Base-by-base conservation (phyloP, 345 rosid genomes). In the Citrus trifoliata region DNA sequence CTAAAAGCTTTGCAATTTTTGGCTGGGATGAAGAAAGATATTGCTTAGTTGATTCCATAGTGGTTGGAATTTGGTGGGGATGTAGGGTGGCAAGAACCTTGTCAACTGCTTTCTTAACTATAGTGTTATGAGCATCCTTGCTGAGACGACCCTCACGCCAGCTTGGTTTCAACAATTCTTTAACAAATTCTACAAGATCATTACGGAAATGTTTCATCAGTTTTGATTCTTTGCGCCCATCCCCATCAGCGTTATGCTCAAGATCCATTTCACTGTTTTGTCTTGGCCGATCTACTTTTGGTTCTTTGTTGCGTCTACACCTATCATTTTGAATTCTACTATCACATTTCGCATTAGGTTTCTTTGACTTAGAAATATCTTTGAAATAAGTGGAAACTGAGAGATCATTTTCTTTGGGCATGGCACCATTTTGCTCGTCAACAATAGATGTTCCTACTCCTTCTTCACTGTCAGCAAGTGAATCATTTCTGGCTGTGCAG, bases 121-220 rank as follows among this genome's bases (percentile, higher is more conserved):
- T 85, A 75, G 79, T 82, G 84, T 93, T 93, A 85, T 93, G 98
- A 22, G 84, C 93, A 59, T 94, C 95, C 88, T 92, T 93, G 87
- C 86, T 90, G 48, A 96, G 89, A 82, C 80, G 92, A 68, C 98
- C 98, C 38, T 90, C 93, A 37, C 87, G 91, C 99, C 99, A 96
- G 37, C 83, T 66, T 48, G 99, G 99, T 86, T 89, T 91, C 87
- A 94, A 75, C 74, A 90, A 72, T 62, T 90, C 97, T 77, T 93
- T 94, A 27, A 93, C 82, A 56, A 81, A 83, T 65, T 90, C 97
- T 70, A 94, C 83, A 71, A 94, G 90, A 68, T 85, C 89, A 75
- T 83, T 80, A 71, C 92, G 89, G 77, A 94, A 91, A 65, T 83
- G 88, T 85, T 88, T 90, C 77, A 67, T 73, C 19, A 81, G 83